A percentile compares a stretch with the other conserved stretches of the same genome.
Conservation (phyloP, 768 basidiomycete genomes). For the Wakefieldia striispora region DNA sequence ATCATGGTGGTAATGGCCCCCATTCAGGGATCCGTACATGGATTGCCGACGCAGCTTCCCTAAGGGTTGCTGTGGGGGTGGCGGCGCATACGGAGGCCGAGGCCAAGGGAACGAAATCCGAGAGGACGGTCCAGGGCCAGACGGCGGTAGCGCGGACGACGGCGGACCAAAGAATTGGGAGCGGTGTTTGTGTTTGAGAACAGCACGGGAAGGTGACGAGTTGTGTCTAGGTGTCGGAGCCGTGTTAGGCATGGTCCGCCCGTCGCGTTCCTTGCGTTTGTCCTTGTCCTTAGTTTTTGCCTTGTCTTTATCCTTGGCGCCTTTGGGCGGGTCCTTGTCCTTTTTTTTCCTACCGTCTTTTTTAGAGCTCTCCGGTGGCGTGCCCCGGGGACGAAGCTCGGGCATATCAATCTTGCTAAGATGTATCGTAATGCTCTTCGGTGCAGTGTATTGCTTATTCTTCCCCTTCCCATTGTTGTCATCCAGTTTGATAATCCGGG, state of each 20-base stretch:
- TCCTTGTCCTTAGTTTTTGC: constrained; percentile 38
- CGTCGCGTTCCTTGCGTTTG: constrained; percentile 2
- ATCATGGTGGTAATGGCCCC: not conserved
- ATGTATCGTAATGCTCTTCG: constrained; percentile 66
- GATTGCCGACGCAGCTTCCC: constrained; percentile 15
- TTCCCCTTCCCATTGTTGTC: constrained; percentile 46
- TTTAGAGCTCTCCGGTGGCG: not conserved
- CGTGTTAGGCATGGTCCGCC: not conserved
- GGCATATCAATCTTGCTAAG: constrained; percentile 88
- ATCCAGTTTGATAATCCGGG: constrained; percentile 61
- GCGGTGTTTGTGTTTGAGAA: constrained; percentile 18
- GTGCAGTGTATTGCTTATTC: constrained; percentile 59
- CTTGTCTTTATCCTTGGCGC: constrained; percentile 34
- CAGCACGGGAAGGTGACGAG: constrained; percentile 11
- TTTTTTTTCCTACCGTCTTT: constrained; percentile 6
- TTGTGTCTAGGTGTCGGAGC: not conserved
- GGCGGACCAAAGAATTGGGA: constrained; percentile 16
- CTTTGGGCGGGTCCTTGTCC: constrained; percentile 15
- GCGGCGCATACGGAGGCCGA: not conserved
- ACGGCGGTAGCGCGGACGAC: constrained; percentile 35
- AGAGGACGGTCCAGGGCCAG: not conserved
- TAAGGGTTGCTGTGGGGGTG: not conserved
- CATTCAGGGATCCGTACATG: constrained; percentile 13
- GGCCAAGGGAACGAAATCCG: too few species aligned
- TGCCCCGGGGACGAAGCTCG: constrained; percentile 47